Conservation (phyloP, 148 eudicot genomes). For the Fagopyrum tataricum region DNA sequence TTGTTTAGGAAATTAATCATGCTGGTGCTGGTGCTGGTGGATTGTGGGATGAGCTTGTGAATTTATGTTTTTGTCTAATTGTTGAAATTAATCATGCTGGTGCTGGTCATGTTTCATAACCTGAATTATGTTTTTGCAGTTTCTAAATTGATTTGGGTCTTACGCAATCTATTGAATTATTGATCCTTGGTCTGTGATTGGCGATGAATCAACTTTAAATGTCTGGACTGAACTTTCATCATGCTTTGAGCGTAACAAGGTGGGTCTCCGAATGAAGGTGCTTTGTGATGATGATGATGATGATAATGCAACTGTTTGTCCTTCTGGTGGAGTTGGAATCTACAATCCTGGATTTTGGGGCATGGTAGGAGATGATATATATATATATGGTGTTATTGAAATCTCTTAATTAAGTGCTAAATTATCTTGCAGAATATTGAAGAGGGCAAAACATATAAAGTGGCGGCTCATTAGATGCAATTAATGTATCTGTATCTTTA, state of each 20-base stretch:
- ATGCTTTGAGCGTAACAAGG: slow-evolving; percentile 79
- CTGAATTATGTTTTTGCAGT: not conserved
- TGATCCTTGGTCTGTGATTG: slow-evolving; percentile 79
- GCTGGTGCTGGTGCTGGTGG: slow-evolving; percentile 99
- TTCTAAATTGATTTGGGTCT: not conserved
- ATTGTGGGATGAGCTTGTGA: slow-evolving; percentile 91
- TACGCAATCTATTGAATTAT: slow-evolving; percentile 19
- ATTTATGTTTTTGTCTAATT: no score
- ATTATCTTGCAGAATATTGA: slow-evolving; percentile 62
- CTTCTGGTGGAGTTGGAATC: slow-evolving; percentile 81
- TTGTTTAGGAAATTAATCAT: slow-evolving; percentile 82
- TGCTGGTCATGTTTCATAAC: slow-evolving; percentile 36
- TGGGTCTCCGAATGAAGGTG: slow-evolving; percentile 81
- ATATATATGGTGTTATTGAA: not conserved
- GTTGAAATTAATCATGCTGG: no score
- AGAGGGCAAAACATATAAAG: slow-evolving; percentile 73
- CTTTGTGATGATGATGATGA: slow-evolving; percentile 64
- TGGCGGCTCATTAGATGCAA: slow-evolving; percentile 53
- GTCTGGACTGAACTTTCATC: slow-evolving; percentile 83
- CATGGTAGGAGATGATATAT: slow-evolving; percentile 47
- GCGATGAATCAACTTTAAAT: slow-evolving; percentile 47
- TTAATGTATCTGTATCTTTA: slow-evolving; percentile 55
- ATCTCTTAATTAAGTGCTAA: not conserved
- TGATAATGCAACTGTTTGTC: slow-evolving; percentile 46
- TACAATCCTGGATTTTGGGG: slow-evolving; percentile 98